Percentiles rank a stretch among this genome's conserved stretches.
Conservation (phyloP, 2,329 filamentous ascomycete genomes). For the Hymenoscyphus repandus region DNA sequence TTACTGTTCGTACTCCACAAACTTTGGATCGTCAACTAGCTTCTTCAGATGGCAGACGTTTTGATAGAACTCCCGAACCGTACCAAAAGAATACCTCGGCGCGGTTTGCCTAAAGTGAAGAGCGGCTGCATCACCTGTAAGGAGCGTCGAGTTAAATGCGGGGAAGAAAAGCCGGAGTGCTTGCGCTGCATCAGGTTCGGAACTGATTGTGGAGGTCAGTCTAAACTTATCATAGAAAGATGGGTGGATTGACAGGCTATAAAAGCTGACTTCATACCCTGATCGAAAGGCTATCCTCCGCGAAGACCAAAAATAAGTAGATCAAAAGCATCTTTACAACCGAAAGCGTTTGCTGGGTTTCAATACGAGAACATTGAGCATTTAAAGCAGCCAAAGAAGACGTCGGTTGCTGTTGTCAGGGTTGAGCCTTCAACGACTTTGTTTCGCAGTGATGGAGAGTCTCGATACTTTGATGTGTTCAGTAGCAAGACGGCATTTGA, state of each 20-base stretch:
- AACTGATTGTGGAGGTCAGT: conserved; percentile 1
- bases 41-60: not conserved
- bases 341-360: not conserved
- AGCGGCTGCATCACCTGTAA: not conserved
- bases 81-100: not conserved
- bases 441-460: conserved; percentile 12
- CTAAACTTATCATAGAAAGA: not conserved
- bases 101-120: not conserved
- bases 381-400: not conserved
- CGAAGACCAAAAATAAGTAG: conserved; percentile 1
- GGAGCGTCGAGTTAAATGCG: conserved; percentile 4
- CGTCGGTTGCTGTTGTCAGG: not conserved
- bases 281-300: not conserved
- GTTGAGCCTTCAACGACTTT: not conserved
- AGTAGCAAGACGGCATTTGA: conserved; percentile 13
- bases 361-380: conserved; percentile 1
- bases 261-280: not conserved
- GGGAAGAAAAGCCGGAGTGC: conserved; percentile 5
- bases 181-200: conserved; percentile 3
- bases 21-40: too few species aligned
- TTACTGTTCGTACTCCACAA: too few species aligned
- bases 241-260: not conserved
- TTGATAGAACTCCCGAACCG: not conserved
- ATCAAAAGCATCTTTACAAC: not conserved
- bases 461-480: conserved; percentile 18